A percentile compares a stretch with the other conserved stretches of the same genome.
These are phyloP conservation scores for Lachancea nothofagi DNA, from an alignment of 805 yeast species.

Conservation along the genomic window DNA sequence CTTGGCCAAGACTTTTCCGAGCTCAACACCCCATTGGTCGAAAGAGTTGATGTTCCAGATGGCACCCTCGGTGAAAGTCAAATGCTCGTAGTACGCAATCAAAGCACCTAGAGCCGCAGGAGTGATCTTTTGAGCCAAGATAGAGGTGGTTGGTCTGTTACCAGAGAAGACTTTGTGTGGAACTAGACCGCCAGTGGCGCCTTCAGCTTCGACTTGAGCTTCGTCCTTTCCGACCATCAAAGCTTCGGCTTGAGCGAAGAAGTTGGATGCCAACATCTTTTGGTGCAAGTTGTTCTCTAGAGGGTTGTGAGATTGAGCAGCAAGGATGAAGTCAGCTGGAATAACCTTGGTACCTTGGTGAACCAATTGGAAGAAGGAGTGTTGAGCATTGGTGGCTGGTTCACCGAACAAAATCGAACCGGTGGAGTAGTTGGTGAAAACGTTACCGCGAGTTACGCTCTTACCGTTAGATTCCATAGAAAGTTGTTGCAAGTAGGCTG, in stretches of 20 bases:
- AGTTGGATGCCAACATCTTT: conserved; percentile 97
- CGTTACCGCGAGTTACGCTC: conserved; percentile 88
- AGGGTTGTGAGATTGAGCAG: conserved; percentile 98
- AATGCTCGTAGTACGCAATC: conserved; percentile 96
- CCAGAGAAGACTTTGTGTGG: conserved; percentile 97
- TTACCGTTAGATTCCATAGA: conserved; percentile 99
- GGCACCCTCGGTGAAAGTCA: conserved; percentile 97
- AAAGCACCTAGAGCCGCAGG: conserved; percentile 95
- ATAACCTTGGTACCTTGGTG: conserved; percentile 98
- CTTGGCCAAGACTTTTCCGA: conserved; percentile 97
- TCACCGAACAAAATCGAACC: conserved; percentile 96
- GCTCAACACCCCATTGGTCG: conserved; percentile 99
- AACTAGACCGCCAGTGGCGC: conserved; percentile 76
- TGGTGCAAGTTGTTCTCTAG: conserved; percentile 91
- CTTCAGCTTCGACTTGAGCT: conserved; percentile 79
- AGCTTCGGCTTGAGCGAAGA: conserved; percentile 97
- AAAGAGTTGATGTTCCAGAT: conserved; percentile 98
- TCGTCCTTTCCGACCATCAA: conserved; percentile 92
- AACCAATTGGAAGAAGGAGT: conserved; percentile 97
- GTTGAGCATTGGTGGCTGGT: conserved; percentile 98
- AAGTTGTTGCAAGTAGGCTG: conserved; percentile 97
- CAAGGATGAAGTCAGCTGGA: conserved; percentile 93
- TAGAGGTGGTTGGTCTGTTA: conserved; percentile 98
- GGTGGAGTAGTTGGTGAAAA: conserved; percentile 88
- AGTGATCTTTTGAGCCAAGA: conserved; percentile 90